phyloP scores from a whole-genome alignment of 2,329 filamentous ascomycete genomes.

The Parasarocladium wereldwijsianum region DNA sequence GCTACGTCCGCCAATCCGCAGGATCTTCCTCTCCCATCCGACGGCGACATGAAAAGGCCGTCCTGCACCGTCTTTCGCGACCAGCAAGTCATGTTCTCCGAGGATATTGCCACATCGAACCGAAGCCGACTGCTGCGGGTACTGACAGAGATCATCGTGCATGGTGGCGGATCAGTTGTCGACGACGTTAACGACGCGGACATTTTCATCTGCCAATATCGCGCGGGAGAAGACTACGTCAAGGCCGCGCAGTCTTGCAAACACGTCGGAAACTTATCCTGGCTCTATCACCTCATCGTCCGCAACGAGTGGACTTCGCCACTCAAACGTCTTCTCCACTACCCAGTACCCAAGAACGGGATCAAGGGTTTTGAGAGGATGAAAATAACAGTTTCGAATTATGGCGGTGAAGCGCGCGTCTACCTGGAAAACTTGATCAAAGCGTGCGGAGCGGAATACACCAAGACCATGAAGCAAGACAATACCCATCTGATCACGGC shows the following conservation, averaged over 20 bases:
- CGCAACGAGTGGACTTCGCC: slow-evolving; percentile 83
- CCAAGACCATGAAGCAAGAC: slow-evolving; percentile 86
- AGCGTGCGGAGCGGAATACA: slow-evolving; percentile 75
- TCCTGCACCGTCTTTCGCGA: slow-evolving; percentile 61
- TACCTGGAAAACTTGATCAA: slow-evolving; percentile 87
- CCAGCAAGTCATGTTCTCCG: slow-evolving; percentile 62
- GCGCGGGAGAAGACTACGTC: slow-evolving; percentile 66
- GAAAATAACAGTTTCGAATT: slow-evolving; percentile 86
- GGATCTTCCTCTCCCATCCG: slow-evolving; percentile 26
- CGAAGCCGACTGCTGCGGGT: slow-evolving; percentile 44
- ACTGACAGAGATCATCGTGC: slow-evolving; percentile 54
- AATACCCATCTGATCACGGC: slow-evolving; percentile 95
- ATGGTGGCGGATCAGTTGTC: slow-evolving; percentile 57
- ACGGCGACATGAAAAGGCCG: slow-evolving; percentile 25
- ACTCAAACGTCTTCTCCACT: slow-evolving; percentile 70
- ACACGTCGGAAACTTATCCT: slow-evolving; percentile 81
- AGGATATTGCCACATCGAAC: slow-evolving; percentile 56
- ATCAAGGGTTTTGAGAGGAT: slow-evolving; percentile 65
- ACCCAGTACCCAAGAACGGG: slow-evolving; percentile 64
- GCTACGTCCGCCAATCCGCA: slow-evolving; percentile 40
- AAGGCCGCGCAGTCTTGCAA: slow-evolving; percentile 62
- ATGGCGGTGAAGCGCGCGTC: slow-evolving; percentile 81
- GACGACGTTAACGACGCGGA: slow-evolving; percentile 54
- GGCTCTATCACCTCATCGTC: slow-evolving; percentile 86
- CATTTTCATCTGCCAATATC: slow-evolving; percentile 77